A percentile compares a stretch with the other conserved stretches of the same genome.
Conservation (phyloP, 169 alveolate genomes). For the Plasmodium sp. region DNA sequence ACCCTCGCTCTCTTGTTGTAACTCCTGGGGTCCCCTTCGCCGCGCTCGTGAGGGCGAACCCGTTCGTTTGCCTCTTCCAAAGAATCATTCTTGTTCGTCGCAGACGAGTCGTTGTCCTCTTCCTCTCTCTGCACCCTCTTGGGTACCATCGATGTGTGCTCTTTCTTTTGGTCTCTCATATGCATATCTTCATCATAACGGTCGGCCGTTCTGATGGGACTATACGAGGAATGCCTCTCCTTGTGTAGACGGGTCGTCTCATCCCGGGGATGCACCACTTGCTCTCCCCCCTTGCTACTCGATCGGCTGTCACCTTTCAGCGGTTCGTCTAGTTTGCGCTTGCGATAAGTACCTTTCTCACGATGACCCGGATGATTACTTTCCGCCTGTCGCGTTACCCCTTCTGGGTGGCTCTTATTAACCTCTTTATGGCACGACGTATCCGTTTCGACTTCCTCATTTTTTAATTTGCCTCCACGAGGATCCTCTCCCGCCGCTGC, state of each 20-base stretch:
- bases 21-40: neutral
- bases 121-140: neutral
- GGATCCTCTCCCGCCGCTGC: neutral
- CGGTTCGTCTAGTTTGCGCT: neutral
- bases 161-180: neutral
- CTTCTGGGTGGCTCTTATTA: neutral
- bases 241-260: neutral
- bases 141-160: neutral
- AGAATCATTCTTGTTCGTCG: neutral
- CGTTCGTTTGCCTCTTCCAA: neutral
- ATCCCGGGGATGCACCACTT: neutral
- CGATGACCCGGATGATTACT: neutral
- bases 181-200: neutral
- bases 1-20: neutral
- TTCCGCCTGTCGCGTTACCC: neutral
- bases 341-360: neutral
- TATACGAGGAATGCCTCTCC: neutral
- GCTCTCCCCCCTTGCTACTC: neutral
- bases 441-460: neutral
- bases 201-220: neutral
- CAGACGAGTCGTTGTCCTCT: neutral
- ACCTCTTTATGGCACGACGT: neutral
- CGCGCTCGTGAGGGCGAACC: neutral
- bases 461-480: neutral
- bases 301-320: neutral